Base-by-base conservation (phyloP, 768 basidiomycete species). In the Exidia glandulosa region DNA sequence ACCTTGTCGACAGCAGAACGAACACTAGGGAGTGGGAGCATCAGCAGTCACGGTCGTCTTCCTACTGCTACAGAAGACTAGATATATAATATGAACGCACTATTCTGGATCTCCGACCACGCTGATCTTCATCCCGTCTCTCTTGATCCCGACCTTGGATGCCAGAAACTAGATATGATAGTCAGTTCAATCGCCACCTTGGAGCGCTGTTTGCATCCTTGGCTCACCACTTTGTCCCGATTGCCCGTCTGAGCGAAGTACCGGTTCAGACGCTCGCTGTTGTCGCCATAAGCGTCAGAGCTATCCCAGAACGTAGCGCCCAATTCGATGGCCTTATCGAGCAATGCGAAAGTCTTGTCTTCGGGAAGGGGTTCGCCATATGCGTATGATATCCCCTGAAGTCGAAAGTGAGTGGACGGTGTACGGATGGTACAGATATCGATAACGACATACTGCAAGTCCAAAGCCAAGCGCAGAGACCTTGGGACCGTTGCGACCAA, bases 381-480 rank as follows among this genome's bases (percentile, higher is more conserved):
- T 14, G 30, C 25, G 25, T 9, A 9, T 13, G 50, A 54, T 12
- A 54, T 54, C 9, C 25, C 50, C 50, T 54, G 50, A 9, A 37
- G 19, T 19, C 36, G 9, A 9, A 37, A 37, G 36, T 37, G 10
- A 0, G 23, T 10, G 19, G 19, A 7, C 25, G 19, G 9, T 29
- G 25, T n/a, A 12, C 27, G 12, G 25, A 9, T 27, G 25, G 25
- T 29, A 29, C 50, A 2, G 50, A 12, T 27, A 2, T 13, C 2
- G 14, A 54, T 19, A 14, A 27, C 7, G 50, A 27, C 7, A 25
- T 45, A 45, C 41, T 5, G 12, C 41, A 19, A 45, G 41, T 2
- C 70, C 70, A 50, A 69, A 60, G 14, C 70, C 70, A 13, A 70
- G 64, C 3, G 69, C 67, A 33, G 65, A 65, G 45, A 71, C 70